Conservation (phyloP, 371 early-diverging fungal genomes). For the Saksenaea oblongispora region DNA sequence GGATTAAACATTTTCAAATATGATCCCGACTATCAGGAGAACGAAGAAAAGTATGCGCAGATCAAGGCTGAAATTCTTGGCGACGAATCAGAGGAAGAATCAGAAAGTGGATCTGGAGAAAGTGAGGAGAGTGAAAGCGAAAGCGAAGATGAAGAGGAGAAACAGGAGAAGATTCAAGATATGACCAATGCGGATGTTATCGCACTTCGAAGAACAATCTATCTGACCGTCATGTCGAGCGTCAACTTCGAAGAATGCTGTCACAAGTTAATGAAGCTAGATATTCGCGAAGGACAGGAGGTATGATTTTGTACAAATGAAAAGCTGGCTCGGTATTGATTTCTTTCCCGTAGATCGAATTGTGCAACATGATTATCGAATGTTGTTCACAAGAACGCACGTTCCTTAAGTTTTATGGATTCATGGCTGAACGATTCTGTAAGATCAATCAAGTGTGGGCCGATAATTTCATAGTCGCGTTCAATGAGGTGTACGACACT, state of each 20-base stretch:
- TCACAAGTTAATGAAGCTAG: slow-evolving; percentile 91
- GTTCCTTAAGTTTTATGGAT: slow-evolving; percentile 90
- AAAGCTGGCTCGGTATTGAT: neutral
- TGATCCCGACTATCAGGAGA: slow-evolving; percentile 81
- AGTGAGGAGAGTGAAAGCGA: slow-evolving; percentile 59
- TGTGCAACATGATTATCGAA: slow-evolving; percentile 96
- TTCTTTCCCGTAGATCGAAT: slow-evolving; percentile 61
- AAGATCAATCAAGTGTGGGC: slow-evolving; percentile 83
- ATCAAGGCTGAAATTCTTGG: slow-evolving; percentile 92
- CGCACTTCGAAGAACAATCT: slow-evolving; percentile 90
- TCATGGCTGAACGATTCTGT: slow-evolving; percentile 94
- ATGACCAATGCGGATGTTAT: slow-evolving; percentile 88
- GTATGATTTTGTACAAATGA: slow-evolving; percentile 24
- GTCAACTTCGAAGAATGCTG: slow-evolving; percentile 95
- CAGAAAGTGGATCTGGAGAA: slow-evolving; percentile 54
- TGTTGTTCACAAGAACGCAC: slow-evolving; percentile 96
- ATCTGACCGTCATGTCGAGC: slow-evolving; percentile 95
- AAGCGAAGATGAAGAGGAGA: slow-evolving; percentile 38
- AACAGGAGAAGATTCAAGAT: slow-evolving; percentile 81
- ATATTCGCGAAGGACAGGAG: slow-evolving; percentile 84
- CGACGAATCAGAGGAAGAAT: slow-evolving; percentile 69
- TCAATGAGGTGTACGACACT: slow-evolving; percentile 84
- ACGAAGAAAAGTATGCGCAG: slow-evolving; percentile 80
- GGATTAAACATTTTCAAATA: slow-evolving; percentile 82
- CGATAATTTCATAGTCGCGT: slow-evolving; percentile 72